A percentile compares a stretch with the other conserved stretches of the same genome.
These are phyloP conservation scores for Artemisia tridentata DNA, from an alignment of 129 eudicot species.

Conservation along the genomic window DNA sequence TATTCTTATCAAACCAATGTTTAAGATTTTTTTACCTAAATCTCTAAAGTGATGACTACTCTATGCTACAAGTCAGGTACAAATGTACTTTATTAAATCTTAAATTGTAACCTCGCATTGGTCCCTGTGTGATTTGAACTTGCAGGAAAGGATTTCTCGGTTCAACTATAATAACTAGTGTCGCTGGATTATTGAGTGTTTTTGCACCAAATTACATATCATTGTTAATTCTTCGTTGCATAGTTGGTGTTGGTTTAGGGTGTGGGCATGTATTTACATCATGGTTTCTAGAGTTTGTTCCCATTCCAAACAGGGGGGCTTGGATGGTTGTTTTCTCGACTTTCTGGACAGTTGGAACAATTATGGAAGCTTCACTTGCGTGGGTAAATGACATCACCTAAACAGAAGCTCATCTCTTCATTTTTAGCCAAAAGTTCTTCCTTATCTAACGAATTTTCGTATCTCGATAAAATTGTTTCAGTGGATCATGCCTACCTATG, in stretches of 20 bases:
- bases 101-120: no score
- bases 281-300: slow-evolving; percentile 86
- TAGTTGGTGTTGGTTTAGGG: slow-evolving; percentile 73
- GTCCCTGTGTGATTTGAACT: background rate
- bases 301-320: slow-evolving; percentile 61
- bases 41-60: no score
- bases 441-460: background rate
- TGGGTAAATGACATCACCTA: slow-evolving; percentile 41
- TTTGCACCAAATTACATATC: slow-evolving; percentile 55
- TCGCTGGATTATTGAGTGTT: slow-evolving; percentile 59
- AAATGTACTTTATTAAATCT: no score
- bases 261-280: slow-evolving; percentile 72
- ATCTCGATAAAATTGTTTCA: slow-evolving; percentile 24
- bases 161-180: slow-evolving; percentile 48
- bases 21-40: no score
- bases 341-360: slow-evolving; percentile 82
- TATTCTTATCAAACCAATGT: no score
- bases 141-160: slow-evolving; percentile 73
- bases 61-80: no score
- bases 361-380: slow-evolving; percentile 69
- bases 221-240: slow-evolving; percentile 52
- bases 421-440: background rate
- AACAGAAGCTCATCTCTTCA: background rate
- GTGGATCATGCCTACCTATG: slow-evolving; percentile 66
- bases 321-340: slow-evolving; percentile 76